A percentile compares a stretch with the other conserved stretches of the same genome.
Conservation (phyloP, 1,284 basidiomycete genomes). For the Rhodotorula sp. region DNA sequence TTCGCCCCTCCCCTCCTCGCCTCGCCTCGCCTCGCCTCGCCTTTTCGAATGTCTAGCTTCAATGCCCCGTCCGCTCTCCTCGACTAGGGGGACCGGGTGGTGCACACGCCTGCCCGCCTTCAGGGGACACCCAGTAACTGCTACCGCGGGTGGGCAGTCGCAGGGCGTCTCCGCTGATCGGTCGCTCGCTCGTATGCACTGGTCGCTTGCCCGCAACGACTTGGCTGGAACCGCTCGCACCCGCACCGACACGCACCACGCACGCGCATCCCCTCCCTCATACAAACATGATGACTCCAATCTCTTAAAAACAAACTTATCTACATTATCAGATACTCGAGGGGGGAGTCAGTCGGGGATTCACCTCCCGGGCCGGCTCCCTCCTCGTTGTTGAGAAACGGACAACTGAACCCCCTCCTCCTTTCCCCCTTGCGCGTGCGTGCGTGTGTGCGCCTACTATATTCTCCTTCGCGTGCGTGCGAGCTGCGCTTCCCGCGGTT, state of each 20-base stretch:
- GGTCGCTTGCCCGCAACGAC: background rate
- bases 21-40: too few species aligned
- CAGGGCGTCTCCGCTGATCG: background rate
- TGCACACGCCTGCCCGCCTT: too few species aligned
- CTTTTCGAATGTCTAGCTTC: too few species aligned
- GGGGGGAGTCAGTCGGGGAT: too few species aligned
- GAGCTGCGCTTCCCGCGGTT: background rate
- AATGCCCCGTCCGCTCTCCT: too few species aligned
- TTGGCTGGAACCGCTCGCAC: background rate
- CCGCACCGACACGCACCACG: background rate
- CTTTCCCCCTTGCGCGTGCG: background rate
- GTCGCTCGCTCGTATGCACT: background rate
- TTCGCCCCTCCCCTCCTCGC: too few species aligned
- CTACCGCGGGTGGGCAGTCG: too few species aligned
- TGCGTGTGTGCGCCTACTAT: background rate
- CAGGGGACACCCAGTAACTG: too few species aligned
- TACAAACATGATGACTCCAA: slow-evolving; percentile 9
- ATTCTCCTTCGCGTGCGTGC: background rate
- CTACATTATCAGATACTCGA: slow-evolving; percentile 14
- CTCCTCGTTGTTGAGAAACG: slow-evolving; percentile 8
- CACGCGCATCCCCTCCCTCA: background rate
- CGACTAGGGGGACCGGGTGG: too few species aligned
- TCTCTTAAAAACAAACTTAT: slow-evolving; percentile 6
- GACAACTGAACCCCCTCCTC: background rate
- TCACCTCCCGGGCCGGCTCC: background rate